Evolutionary conservation across 176 grass and related monocot genomes (phyloP), one percentile per base, ranked within the genome.

Genomic region (Juncus effusus): DNA sequence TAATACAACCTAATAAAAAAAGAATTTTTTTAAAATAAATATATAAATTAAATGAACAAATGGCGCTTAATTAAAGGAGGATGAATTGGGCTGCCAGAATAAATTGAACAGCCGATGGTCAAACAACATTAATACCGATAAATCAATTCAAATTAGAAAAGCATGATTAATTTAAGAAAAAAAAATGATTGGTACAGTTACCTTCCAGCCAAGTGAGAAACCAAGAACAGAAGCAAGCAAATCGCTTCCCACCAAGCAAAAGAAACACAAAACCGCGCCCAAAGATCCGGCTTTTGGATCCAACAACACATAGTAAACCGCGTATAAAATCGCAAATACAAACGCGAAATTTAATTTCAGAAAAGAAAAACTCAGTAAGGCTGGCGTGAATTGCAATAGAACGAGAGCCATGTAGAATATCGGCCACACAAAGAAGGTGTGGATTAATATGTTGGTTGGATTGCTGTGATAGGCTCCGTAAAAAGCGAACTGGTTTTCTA

Each of bases 391-490:
- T 74, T 97, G 88, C 72, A 92, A 61, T 49, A 97, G 82, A 53
- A 97, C 9, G 11, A 89, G 64, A 3, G 61, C 56, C 13, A 82
- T 92, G 75, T 79, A 82, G 67, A 97, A 77, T 80, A 97, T 86
- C 51, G 88, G 93, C 88, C 85, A 97, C 42, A 92, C 88, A 88
- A 97, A 97, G 78, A 92, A 10, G 72, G 62, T 80, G 78, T 97
- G 88, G 59, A 97, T 92, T 71, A 81, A 10, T 6, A 92, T 74
- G 77, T 97, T 97, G 13, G 82, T 73, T 8, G 85, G 63, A 77
- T 97, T 77, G 80, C 93, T 97, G 82, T 97, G 93, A 80, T 97
- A 92, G 2, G 88, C 82, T 2, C 93, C 88, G 63, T 97, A 97
- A 80, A 97, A 92, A 61, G 93, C 85, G 78, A 80, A 97, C 71